phyloP scores from a whole-genome alignment of 495 filamentous ascomycete genomes.

The Collariella sp. region DNA sequence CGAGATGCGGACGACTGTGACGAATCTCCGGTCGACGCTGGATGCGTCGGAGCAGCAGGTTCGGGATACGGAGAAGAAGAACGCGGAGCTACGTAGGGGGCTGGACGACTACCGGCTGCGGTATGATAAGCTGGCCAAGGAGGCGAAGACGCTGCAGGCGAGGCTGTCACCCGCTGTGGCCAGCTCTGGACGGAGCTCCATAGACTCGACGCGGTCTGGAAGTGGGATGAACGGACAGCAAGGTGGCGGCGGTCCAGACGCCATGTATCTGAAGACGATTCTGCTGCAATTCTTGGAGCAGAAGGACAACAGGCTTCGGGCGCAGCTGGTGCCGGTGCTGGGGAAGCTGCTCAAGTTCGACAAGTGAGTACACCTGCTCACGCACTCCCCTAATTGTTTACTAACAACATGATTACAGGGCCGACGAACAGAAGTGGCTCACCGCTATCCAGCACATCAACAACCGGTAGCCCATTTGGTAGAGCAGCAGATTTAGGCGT shows the following conservation, averaged over 20 bases:
- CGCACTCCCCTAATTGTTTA: not conserved
- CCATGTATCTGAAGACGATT: constrained; percentile 90
- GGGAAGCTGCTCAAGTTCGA: constrained; percentile 90
- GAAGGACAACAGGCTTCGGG: constrained; percentile 81
- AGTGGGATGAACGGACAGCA: constrained; percentile 29
- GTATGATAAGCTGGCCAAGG: constrained; percentile 72
- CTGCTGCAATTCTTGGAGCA: constrained; percentile 91
- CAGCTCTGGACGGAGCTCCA: constrained; percentile 35
- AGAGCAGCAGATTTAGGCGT: no score
- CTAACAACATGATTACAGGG: constrained; percentile 37
- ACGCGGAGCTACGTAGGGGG: constrained; percentile 59
- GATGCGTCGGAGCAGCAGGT: constrained; percentile 84
- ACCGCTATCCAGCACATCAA: constrained; percentile 51
- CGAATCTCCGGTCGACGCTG: constrained; percentile 64
- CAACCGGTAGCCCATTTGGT: constrained; percentile 12
- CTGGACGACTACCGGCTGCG: constrained; percentile 68
- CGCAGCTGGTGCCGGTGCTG: constrained; percentile 84
- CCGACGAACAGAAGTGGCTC: constrained; percentile 85
- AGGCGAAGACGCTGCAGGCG: constrained; percentile 39
- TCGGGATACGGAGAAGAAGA: constrained; percentile 71
- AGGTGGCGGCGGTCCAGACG: constrained; percentile 45
- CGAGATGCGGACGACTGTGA: constrained; percentile 70
- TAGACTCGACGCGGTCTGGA: constrained; percentile 53
- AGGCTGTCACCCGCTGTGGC: constrained; percentile 22
- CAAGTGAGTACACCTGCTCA: constrained; percentile 47